A percentile compares a stretch with the other conserved stretches of the same genome.
These are phyloP conservation scores for Parmelia sp. DNA, from an alignment of 495 filamentous ascomycete genomes.

Conservation along the genomic window DNA sequence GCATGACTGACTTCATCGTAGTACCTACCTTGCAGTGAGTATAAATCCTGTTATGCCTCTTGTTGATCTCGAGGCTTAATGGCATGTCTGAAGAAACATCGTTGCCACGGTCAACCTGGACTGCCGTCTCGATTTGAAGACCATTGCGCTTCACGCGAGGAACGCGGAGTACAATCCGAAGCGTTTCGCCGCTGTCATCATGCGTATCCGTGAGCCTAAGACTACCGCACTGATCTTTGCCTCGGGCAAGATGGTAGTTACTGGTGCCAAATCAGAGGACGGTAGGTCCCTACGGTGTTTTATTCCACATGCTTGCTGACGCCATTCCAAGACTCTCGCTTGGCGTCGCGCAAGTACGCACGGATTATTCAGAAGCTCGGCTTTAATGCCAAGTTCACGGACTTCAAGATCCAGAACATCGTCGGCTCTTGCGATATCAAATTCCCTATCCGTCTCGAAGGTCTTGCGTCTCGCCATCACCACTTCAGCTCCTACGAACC, in stretches of 20 bases:
- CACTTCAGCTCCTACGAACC: conserved; percentile 99
- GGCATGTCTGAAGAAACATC: conserved; percentile 82
- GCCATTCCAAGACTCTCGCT: conserved; percentile 57
- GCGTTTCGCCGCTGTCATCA: conserved; percentile 99
- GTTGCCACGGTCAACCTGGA: conserved; percentile 98
- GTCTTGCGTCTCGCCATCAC: conserved; percentile 91
- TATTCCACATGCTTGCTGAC: neutral
- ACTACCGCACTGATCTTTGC: conserved; percentile 98
- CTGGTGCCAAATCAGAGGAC: conserved; percentile 96
- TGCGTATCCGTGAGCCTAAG: conserved; percentile 99
- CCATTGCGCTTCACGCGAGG: conserved; percentile 94
- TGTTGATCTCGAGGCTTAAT: conserved; percentile 56
- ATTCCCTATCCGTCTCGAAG: conserved; percentile 96
- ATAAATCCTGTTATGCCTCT: conserved; percentile 46
- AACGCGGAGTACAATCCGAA: conserved; percentile 98
- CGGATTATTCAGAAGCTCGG: conserved; percentile 99
- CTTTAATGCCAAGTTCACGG: conserved; percentile 98
- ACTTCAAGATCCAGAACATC: conserved; percentile 99
- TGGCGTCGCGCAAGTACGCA: conserved; percentile 95
- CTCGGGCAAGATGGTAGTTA: conserved; percentile 99
- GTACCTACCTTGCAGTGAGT: conserved; percentile 98
- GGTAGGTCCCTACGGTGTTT: conserved; percentile 28
- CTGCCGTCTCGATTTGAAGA: conserved; percentile 97
- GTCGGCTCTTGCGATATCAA: conserved; percentile 89
- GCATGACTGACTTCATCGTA: neutral